Percentiles rank a stretch among this genome's conserved stretches.
phyloP scores from a whole-genome alignment of 1,139 yeast species.

The Pichia sp. region DNA sequence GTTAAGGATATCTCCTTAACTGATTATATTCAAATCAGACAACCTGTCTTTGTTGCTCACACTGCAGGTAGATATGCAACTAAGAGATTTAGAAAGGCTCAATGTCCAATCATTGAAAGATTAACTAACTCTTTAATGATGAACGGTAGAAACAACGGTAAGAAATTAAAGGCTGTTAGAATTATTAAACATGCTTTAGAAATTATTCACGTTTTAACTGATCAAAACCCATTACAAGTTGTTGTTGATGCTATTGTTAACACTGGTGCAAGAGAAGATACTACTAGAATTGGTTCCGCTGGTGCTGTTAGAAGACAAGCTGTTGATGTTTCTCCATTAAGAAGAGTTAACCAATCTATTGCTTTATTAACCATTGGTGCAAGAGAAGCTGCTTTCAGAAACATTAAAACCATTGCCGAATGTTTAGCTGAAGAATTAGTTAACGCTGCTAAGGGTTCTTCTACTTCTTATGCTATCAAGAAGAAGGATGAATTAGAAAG shows the following conservation, averaged over 20 bases:
- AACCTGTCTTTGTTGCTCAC: conserved; percentile 97
- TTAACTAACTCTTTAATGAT: conserved; percentile 99
- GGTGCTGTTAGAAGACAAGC: conserved; percentile 99
- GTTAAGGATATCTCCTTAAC: conserved; percentile 97
- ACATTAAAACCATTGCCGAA: conserved; percentile 99
- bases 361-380: conserved; percentile 99
- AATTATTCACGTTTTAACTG: conserved; percentile 95
- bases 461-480: conserved; percentile 99
- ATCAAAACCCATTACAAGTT: conserved; percentile 99
- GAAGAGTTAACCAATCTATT: conserved; percentile 99
- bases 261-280: conserved; percentile 99
- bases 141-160: conserved; percentile 99
- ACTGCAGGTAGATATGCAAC: conserved; percentile 99
- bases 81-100: conserved; percentile 99
- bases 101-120: conserved; percentile 99
- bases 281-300: conserved; percentile 99
- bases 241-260: conserved; percentile 98
- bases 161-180: conserved; percentile 99
- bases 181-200: conserved; percentile 98
- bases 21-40: conserved; percentile 96
- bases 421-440: conserved; percentile 99
- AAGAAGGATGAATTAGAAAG: conserved; percentile 99
- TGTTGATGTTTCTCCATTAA: conserved; percentile 99
- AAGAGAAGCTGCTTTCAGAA: conserved; percentile 99
- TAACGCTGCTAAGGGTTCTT: conserved; percentile 99